phyloP scores from a whole-genome alignment of 2,329 filamentous ascomycete genomes.

The Colletotrichum simmondsii region DNA sequence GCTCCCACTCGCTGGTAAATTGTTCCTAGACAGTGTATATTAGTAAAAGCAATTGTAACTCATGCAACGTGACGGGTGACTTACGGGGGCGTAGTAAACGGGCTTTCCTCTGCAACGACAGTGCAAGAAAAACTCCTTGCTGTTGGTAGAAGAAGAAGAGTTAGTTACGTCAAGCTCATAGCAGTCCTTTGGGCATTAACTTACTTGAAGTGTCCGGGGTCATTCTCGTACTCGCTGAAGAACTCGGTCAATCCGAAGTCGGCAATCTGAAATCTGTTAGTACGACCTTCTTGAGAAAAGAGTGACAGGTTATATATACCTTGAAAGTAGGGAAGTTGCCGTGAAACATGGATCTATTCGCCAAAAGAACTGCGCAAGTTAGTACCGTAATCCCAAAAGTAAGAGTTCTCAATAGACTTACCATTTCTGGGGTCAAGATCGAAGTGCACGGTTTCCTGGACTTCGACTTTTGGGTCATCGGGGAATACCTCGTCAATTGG shows the following conservation, averaged over 20 bases:
- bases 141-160: neutral
- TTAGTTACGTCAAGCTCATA: neutral
- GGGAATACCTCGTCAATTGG: conserved; percentile 24
- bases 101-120: conserved; percentile 20
- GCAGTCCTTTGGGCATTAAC: neutral
- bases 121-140: conserved; percentile 26
- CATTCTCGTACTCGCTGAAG: neutral
- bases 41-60: neutral
- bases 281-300: neutral
- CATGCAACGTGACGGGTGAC: neutral
- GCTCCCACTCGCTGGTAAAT: conserved; percentile 33
- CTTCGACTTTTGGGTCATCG: conserved; percentile 5
- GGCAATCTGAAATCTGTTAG: conserved; percentile 19
- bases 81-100: conserved; percentile 20
- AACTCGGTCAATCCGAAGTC: conserved; percentile 25
- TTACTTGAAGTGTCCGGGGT: conserved; percentile 16
- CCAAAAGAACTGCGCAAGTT: conserved; percentile 8
- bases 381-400: neutral
- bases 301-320: neutral
- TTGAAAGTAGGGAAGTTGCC: conserved; percentile 25
- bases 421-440: conserved; percentile 42
- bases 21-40: conserved; percentile 34
- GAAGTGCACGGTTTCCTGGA: conserved; percentile 28
- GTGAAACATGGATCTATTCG: neutral
- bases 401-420: conserved; percentile 21